Evolutionary conservation across 495 filamentous ascomycete species (phyloP).

Genomic region (Neurospora hispaniola): DNA sequence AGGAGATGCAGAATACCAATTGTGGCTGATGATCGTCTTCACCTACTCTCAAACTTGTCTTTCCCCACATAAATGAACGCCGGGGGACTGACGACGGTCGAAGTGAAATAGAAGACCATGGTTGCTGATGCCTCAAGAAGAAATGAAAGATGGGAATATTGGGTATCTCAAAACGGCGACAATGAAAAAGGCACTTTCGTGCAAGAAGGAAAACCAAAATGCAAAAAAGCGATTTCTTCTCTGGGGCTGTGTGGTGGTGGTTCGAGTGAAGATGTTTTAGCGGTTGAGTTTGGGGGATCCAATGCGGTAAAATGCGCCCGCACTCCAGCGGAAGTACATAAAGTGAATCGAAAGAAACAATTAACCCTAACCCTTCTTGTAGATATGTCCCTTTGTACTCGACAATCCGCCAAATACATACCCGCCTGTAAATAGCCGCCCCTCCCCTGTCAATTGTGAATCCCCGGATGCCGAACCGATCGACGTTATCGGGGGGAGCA

Average conservation of each 20-base stretch:
- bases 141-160: background rate
- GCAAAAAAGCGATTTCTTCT: background rate
- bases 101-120: slow-evolving; percentile 97
- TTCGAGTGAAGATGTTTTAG: background rate
- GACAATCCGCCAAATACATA: background rate
- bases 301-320: background rate
- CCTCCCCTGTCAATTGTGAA: background rate
- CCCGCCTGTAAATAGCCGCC: background rate
- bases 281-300: background rate
- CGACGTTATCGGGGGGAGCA: background rate
- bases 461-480: background rate
- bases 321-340: background rate
- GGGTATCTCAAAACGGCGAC: background rate
- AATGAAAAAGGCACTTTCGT: background rate
- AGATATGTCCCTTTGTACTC: background rate
- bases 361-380: background rate
- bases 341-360: background rate
- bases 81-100: slow-evolving; percentile 55
- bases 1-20: background rate
- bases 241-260: background rate
- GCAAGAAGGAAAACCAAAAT: background rate
- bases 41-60: slow-evolving; percentile 95
- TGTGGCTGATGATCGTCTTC: background rate
- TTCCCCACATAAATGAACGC: slow-evolving; percentile 94
- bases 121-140: slow-evolving; percentile 4